Conservation (phyloP, 192 early-diverging fungal species). For the Coemansia sp. region DNA sequence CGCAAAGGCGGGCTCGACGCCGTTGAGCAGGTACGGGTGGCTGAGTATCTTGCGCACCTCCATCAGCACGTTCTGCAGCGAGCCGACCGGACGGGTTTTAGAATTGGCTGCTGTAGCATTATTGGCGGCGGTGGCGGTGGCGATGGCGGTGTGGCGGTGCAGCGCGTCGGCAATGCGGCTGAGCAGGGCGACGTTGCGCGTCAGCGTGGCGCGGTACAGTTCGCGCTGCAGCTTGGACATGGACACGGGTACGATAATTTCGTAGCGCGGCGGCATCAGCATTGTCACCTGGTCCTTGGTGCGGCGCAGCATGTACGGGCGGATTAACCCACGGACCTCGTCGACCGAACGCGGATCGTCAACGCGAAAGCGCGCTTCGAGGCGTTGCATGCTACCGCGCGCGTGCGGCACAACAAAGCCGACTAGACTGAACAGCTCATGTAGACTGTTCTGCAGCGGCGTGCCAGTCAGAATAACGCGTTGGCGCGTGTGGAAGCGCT, state of each 20-base stretch:
- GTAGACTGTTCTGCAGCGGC: slow-evolving; percentile 90
- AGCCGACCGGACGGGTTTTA: slow-evolving; percentile 26
- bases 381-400: slow-evolving; percentile 60
- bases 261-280: slow-evolving; percentile 87
- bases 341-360: slow-evolving; percentile 64
- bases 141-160: background rate
- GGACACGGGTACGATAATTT: slow-evolving; percentile 90
- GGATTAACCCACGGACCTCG: slow-evolving; percentile 64
- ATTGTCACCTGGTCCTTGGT: slow-evolving; percentile 92
- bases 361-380: slow-evolving; percentile 44
- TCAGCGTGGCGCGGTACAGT: slow-evolving; percentile 84
- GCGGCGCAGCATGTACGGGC: slow-evolving; percentile 82
- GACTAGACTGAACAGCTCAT: slow-evolving; percentile 80
- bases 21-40: slow-evolving; percentile 82
- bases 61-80: slow-evolving; percentile 88
- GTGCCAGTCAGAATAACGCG: slow-evolving; percentile 95
- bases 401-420: slow-evolving; percentile 85
- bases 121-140: background rate
- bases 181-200: slow-evolving; percentile 79
- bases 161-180: slow-evolving; percentile 21
- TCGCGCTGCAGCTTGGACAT: slow-evolving; percentile 79
- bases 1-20: slow-evolving; percentile 57
- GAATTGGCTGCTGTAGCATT: background rate
- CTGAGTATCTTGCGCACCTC: slow-evolving; percentile 93
- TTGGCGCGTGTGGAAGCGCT: slow-evolving; percentile 71